These are phyloP conservation scores for Polytolypa hystricis DNA, from an alignment of 2,329 filamentous ascomycete species.

Conservation along the genomic window DNA sequence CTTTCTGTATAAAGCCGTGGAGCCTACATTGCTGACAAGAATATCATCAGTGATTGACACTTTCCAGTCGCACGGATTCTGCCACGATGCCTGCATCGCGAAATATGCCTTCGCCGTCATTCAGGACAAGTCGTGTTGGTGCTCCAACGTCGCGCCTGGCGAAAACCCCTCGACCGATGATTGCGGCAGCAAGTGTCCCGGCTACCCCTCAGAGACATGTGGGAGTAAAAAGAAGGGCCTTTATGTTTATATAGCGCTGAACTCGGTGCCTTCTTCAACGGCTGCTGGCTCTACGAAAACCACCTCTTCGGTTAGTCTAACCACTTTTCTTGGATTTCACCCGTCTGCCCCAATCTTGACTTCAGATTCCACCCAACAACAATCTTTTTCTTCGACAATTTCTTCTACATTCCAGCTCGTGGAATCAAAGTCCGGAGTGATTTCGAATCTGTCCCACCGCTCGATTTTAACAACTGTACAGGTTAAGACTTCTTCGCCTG, in stretches of 20 bases:
- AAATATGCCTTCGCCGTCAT: conserved; percentile 37
- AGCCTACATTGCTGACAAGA: conserved; percentile 8
- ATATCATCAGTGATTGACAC: conserved; percentile 22
- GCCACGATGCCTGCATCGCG: conserved; percentile 26
- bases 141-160: conserved; percentile 35
- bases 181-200: conserved; percentile 34
- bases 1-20: background rate
- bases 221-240: conserved; percentile 29
- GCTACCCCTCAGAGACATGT: conserved; percentile 37
- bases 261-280: conserved; percentile 20
- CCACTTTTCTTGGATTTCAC: conserved; percentile 5
- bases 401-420: background rate
- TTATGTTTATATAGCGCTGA: conserved; percentile 34
- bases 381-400: conserved; percentile 1
- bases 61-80: conserved; percentile 38
- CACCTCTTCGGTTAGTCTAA: conserved; percentile 12
- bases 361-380: conserved; percentile 2
- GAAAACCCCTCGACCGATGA: conserved; percentile 22
- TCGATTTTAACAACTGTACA: conserved; percentile 10
- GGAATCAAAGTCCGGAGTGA: background rate
- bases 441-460: background rate
- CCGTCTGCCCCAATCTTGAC: conserved; percentile 1
- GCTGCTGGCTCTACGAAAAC: conserved; percentile 8
- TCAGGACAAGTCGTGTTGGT: conserved; percentile 39
- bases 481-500: conserved; percentile 8